Conservation (phyloP, 164 flowering plant genomes). For the Magnolia sinica region DNA sequence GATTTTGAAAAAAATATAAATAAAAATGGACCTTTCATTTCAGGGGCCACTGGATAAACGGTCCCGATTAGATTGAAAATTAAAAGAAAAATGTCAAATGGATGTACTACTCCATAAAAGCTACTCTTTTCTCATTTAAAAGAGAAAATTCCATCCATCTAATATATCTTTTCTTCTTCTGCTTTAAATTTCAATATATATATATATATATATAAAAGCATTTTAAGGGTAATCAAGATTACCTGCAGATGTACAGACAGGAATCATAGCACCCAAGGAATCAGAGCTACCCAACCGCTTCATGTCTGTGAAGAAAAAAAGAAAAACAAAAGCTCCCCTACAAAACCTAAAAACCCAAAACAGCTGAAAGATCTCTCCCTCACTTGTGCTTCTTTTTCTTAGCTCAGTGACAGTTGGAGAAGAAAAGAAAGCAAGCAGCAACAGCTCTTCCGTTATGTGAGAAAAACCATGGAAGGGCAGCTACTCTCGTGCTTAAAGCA, state of each 20-base stretch:
- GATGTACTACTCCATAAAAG: background rate
- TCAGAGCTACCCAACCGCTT: slow-evolving; percentile 83
- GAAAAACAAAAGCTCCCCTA: background rate
- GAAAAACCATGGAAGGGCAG: slow-evolving; percentile 22
- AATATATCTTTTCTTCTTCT: background rate
- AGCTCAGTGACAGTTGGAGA: background rate
- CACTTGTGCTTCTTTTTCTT: background rate
- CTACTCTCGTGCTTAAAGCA: slow-evolving; percentile 7
- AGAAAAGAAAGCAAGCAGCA: background rate
- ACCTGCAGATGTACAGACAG: slow-evolving; percentile 73
- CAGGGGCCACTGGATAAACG: no score
- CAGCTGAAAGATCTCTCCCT: background rate
- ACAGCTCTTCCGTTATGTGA: slow-evolving; percentile 5
- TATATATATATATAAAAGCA: background rate
- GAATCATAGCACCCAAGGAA: slow-evolving; percentile 77
- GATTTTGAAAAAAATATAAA: no score
- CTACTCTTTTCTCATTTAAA: background rate
- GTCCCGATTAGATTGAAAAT: no score
- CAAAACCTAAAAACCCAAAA: background rate
- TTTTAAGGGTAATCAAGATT: background rate
- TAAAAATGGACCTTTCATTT: no score
- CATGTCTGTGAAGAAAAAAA: slow-evolving; percentile 28
- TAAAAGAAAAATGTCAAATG: no score
- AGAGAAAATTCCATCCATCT: background rate
- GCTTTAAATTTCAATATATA: no score